Conservation (phyloP, 1,284 basidiomycete genomes). For the Malassezia arunalokei region DNA sequence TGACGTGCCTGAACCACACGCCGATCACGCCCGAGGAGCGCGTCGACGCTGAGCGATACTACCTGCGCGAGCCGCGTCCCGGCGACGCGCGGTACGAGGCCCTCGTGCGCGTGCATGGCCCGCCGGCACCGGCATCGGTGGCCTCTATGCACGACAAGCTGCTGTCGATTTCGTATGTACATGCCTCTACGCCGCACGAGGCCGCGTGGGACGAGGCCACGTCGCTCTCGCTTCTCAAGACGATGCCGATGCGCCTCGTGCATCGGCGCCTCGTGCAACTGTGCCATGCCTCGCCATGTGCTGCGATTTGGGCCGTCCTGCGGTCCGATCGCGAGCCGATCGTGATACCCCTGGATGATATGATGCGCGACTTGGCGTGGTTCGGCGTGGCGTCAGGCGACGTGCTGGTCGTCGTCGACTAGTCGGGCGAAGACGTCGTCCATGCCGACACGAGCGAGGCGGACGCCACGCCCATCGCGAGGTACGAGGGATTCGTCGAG, state of each 20-base stretch:
- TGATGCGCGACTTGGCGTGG: slow-evolving; percentile 19
- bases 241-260: slow-evolving; percentile 23
- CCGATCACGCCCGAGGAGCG: slow-evolving; percentile 64
- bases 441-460: slow-evolving; percentile 2
- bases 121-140: neutral
- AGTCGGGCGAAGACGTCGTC: neutral
- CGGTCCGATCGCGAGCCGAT: slow-evolving; percentile 6
- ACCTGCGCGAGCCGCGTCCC: slow-evolving; percentile 1
- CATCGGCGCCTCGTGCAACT: slow-evolving; percentile 20
- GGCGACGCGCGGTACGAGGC: slow-evolving; percentile 1
- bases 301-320: slow-evolving; percentile 24
- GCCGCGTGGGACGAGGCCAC: neutral
- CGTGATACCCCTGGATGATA: slow-evolving; percentile 22
- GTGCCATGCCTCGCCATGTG: slow-evolving; percentile 7
- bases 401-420: slow-evolving; percentile 5
- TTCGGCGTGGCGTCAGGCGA: slow-evolving; percentile 20
- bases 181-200: slow-evolving; percentile 7
- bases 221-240: slow-evolving; percentile 11
- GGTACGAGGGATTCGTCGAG: slow-evolving; percentile 76
- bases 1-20: slow-evolving; percentile 58
- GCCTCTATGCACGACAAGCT: slow-evolving; percentile 1
- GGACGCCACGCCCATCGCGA: slow-evolving; percentile 56
- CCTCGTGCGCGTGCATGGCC: slow-evolving; percentile 3
- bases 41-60: slow-evolving; percentile 68
- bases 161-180: neutral